Evolutionary conservation across 306 rosid genomes (phyloP), one percentile per base, ranked within the genome.

Genomic region (Prosopis cineraria): DNA sequence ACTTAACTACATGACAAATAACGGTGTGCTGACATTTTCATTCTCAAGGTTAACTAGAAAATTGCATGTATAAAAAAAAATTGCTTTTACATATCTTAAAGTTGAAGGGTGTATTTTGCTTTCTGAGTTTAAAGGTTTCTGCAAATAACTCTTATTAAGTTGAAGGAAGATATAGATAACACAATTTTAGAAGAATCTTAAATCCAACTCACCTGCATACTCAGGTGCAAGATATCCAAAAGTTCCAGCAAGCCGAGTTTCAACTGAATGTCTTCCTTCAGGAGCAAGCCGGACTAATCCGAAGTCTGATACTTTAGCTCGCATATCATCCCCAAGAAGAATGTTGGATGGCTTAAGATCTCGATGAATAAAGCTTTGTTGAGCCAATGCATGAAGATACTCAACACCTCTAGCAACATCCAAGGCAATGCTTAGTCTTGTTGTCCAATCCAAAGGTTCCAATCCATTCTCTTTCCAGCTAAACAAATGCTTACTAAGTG

Each of bases 141-240:
- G n/a, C n/a, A n/a, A n/a, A n/a, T n/a, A n/a, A n/a, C n/a, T n/a
- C n/a, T n/a, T n/a, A n/a, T n/a, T n/a, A n/a, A n/a, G n/a, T n/a
- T n/a, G n/a, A n/a, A n/a, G n/a, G n/a, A n/a, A n/a, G n/a, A n/a
- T n/a, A n/a, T n/a, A 53, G 31, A 1, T 24, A 24, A 53, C 16
- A 53, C 30, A 53, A 8, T 20, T 11, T 24, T 11, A 10, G 6
- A 55, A 55, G 17, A 24, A 55, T 55, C 2, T 55, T 24, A 27
- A 58, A 27, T n/a, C n/a, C n/a, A 12, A 65, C 78, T 44, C 89
- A 94, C 98, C 97, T 50, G 97, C 98, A 79, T 94, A 94, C 78
- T 94, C 97, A 44, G 98, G 98, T 69, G 98, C 98, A 34, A 94
- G 90, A 87, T 94, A 94, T 22, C 98, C 97, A n/a, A 94, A 94